Conservation (phyloP, 2,329 filamentous ascomycete species). For the Magnaporthiopsis incrustans region DNA sequence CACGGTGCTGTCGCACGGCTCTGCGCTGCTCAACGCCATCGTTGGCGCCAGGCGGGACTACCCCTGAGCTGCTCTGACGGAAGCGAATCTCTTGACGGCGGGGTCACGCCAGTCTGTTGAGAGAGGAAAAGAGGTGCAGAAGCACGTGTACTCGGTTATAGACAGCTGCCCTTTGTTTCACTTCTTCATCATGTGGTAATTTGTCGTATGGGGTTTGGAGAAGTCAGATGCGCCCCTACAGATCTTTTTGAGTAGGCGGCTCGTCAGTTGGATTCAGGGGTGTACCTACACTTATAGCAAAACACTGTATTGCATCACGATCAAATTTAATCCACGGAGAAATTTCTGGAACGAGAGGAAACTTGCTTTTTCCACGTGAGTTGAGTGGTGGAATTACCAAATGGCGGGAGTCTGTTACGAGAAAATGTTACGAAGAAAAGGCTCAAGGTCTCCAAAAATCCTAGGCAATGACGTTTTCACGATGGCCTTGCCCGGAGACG, state of each 20-base stretch:
- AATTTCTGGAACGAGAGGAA: not conserved
- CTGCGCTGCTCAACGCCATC: conserved; percentile 5
- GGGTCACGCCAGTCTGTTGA: not conserved
- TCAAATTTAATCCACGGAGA: not conserved
- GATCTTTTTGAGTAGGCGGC: not conserved
- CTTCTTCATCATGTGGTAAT: not conserved
- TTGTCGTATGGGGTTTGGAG: not conserved
- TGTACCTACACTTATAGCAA: not conserved
- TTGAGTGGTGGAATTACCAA: not conserved
- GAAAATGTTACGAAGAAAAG: not conserved
- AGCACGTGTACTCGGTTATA: not conserved
- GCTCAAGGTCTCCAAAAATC: not conserved
- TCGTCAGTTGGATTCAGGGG: not conserved
- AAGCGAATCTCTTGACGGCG: too few relatives aligned
- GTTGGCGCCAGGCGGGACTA: not conserved
- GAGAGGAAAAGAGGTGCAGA: not conserved
- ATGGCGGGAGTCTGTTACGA: not conserved
- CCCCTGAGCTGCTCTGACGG: not conserved
- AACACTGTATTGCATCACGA: not conserved
- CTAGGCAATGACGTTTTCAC: not conserved
- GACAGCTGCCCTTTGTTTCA: not conserved
- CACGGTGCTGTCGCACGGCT: not conserved
- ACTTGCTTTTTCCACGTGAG: not conserved
- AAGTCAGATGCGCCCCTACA: not conserved
- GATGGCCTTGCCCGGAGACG: too few relatives aligned